Evolutionary conservation across 2,329 filamentous ascomycete genomes (phyloP), one percentile per base, ranked within the genome.

Genomic region (Xylaria sp.): DNA sequence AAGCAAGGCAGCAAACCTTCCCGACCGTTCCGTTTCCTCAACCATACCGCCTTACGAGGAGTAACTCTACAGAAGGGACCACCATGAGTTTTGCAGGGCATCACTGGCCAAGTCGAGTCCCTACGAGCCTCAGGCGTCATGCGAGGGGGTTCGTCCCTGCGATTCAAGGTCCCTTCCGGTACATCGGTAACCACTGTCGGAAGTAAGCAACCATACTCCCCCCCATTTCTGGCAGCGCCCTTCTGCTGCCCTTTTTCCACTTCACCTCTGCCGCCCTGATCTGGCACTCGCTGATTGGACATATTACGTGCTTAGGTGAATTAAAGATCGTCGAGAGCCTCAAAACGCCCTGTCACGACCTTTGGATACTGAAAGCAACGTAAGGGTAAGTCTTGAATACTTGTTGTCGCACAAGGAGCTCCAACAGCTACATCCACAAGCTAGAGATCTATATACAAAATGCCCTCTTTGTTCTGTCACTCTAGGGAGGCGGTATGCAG

Each of bases 201-300:
- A n/a, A 59, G 40, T 38, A 68, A 61, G 68, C 68, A 65, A 68
- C 65, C 57, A 63, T n/a, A 42, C 48, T 44, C 6, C n/a, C 38
- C 46, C 46, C 4, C 51, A 57, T 51, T 36, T 51, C 23, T 6
- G n/a, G 6, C 44, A 36, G 2, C 20, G 20, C 51, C 57, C 54
- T 70, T 44, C 1, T 33, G 61, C 26, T 48, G 42, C 63, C 57
- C 4, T 70, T 58, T 68, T 65, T 65, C 36, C 65, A 59, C 46
- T 44, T 56, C 3, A 20, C 26, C 3, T 42, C 15, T 59, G 15
- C 31, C 11, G 1, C 53, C 5, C 33, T 42, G n/a, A 33, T 10
- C n/a, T 59, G 36, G 20, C 44, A 48, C 2, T 10, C 31, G 53
- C 58, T 65, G 61, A 65, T 68, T 65, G 65, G 60, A 31, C 15